These are phyloP conservation scores for Forsythia suspensa DNA, from an alignment of 257 asterid genomes.

Conservation along the genomic window DNA sequence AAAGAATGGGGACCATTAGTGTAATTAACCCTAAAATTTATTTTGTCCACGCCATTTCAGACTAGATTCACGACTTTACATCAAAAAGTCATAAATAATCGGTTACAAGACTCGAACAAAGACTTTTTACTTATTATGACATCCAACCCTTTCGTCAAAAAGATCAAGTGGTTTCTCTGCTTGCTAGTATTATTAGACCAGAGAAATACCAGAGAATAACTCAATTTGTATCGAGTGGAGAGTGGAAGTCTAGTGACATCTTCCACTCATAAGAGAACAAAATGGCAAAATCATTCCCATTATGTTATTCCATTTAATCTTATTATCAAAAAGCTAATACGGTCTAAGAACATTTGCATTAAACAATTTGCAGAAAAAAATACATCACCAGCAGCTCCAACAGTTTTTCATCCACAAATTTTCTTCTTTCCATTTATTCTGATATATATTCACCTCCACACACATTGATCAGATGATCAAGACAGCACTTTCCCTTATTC, in stretches of 20 bases:
- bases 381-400: constrained; percentile 1
- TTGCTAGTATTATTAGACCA: constrained; percentile 1
- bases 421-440: background rate
- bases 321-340: constrained; percentile 1
- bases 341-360: constrained; percentile 20
- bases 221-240: constrained; percentile 13
- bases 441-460: constrained; percentile 39
- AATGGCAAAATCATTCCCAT: constrained; percentile 11
- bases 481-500: constrained; percentile 23
- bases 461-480: constrained; percentile 25
- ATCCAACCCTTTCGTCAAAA: background rate
- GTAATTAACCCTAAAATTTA: too few species aligned
- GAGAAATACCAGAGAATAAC: background rate
- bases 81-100: background rate
- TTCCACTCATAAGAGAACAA: constrained; percentile 44
- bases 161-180: background rate
- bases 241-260: constrained; percentile 49
- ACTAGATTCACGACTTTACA: background rate
- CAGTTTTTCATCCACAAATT: constrained; percentile 16
- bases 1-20: too few species aligned
- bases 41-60: background rate
- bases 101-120: too few species aligned
- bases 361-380: constrained; percentile 11
- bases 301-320: constrained; percentile 13
- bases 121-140: background rate